These are phyloP conservation scores for Candida corydali DNA, from an alignment of 805 yeast species.

Conservation along the genomic window DNA sequence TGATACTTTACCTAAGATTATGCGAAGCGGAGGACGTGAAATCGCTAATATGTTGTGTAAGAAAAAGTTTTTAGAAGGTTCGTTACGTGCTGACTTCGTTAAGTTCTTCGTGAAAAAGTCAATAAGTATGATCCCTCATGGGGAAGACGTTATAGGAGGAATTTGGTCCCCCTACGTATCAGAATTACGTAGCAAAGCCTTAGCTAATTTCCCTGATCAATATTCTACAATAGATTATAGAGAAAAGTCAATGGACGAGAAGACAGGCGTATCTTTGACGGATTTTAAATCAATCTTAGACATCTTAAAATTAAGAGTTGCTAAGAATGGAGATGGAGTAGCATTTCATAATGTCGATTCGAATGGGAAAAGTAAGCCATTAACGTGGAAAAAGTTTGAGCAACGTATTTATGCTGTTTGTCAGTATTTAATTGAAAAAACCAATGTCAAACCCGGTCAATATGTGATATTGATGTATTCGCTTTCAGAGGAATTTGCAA, in stretches of 20 bases:
- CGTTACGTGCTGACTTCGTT: slow-evolving; percentile 73
- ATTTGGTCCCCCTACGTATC: slow-evolving; percentile 82
- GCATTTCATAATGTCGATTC: slow-evolving; percentile 55
- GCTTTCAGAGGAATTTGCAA: slow-evolving; percentile 78
- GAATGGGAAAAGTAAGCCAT: slow-evolving; percentile 34
- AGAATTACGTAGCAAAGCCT: slow-evolving; percentile 52
- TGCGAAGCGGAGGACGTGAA: slow-evolving; percentile 82
- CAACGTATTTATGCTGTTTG: slow-evolving; percentile 71
- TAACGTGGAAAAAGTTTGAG: slow-evolving; percentile 79
- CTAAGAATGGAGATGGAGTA: slow-evolving; percentile 69
- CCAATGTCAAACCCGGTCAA: slow-evolving; percentile 62
- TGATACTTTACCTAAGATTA: slow-evolving; percentile 77
- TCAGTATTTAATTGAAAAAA: slow-evolving; percentile 63
- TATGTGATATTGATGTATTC: slow-evolving; percentile 79
- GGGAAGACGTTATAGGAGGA: slow-evolving; percentile 75
- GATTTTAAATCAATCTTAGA: slow-evolving; percentile 71
- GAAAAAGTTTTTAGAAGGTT: slow-evolving; percentile 71
- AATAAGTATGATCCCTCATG: slow-evolving; percentile 62
- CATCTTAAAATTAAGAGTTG: slow-evolving; percentile 73
- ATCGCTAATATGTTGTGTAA: slow-evolving; percentile 88
- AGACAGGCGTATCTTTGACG: slow-evolving; percentile 69
- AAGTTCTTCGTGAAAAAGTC: slow-evolving; percentile 70
- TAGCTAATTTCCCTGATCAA: slow-evolving; percentile 67
- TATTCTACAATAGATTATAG: slow-evolving; percentile 78
- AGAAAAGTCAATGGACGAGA: slow-evolving; percentile 70